Percentiles rank a stretch among this genome's conserved stretches.
Evolutionary conservation across 1,139 yeast species (phyloP).

Genomic region (Nadsonia starkeyi-henricii): DNA sequence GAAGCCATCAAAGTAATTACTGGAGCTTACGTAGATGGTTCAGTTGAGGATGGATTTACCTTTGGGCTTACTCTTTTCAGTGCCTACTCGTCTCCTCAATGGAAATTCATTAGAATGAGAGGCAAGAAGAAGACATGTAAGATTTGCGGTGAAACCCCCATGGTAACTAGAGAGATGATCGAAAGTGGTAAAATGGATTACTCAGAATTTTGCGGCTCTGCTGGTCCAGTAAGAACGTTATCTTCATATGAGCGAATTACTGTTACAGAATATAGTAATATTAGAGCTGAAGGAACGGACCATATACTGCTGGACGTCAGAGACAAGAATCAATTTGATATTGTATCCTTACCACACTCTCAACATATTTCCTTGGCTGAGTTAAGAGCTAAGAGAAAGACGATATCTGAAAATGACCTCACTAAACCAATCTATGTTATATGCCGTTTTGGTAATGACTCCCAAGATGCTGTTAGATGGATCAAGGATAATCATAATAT

Average conservation of each 20-base stretch:
- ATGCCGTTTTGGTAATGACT: slow-evolving; percentile 87
- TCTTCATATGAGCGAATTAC: slow-evolving; percentile 34
- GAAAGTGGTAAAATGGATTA: slow-evolving; percentile 42
- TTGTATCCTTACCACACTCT: slow-evolving; percentile 47
- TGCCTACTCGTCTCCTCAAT: slow-evolving; percentile 58
- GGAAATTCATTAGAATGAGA: slow-evolving; percentile 72
- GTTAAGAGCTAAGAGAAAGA: slow-evolving; percentile 14
- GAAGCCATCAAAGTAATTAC: slow-evolving; percentile 70
- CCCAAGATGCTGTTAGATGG: slow-evolving; percentile 57
- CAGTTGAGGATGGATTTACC: slow-evolving; percentile 26
- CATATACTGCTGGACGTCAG: slow-evolving; percentile 61
- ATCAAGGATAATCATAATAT: slow-evolving; percentile 39
- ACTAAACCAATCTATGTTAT: slow-evolving; percentile 31
- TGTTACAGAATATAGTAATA: slow-evolving; percentile 29
- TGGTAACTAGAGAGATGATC: slow-evolving; percentile 35
- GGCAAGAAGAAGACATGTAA: slow-evolving; percentile 44
- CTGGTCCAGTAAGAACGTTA: slow-evolving; percentile 28
- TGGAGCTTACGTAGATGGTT: slow-evolving; percentile 30
- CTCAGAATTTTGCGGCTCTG: slow-evolving; percentile 57
- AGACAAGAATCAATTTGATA: slow-evolving; percentile 59
- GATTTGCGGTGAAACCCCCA: slow-evolving; percentile 43
- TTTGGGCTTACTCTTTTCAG: slow-evolving; percentile 63
- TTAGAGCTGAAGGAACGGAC: slow-evolving; percentile 7
- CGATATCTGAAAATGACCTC: slow-evolving; percentile 1
- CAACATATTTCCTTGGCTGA: slow-evolving; percentile 50